These are phyloP conservation scores for Acorus gramineus DNA, from an alignment of 106 monocot genomes.

Conservation along the genomic window DNA sequence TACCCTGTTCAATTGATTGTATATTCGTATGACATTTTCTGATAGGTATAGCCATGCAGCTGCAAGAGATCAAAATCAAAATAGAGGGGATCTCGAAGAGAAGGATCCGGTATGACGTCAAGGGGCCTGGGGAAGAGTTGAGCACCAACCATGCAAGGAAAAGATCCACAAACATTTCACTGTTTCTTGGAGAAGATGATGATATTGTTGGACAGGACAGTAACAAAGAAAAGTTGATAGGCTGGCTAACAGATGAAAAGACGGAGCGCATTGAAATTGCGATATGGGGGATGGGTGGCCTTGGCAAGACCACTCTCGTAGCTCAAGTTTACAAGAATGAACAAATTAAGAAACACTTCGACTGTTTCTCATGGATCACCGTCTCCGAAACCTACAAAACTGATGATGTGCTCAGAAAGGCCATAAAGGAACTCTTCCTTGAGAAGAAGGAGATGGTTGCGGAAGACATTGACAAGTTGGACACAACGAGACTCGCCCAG, in stretches of 20 bases:
- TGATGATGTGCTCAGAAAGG: constrained; percentile 6
- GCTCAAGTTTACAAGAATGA: constrained; percentile 17
- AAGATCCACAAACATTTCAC: no score
- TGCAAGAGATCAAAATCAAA: no score
- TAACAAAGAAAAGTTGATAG: background rate
- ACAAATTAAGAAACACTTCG: constrained; percentile 13
- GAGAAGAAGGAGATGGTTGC: background rate
- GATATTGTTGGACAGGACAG: constrained; percentile 23
- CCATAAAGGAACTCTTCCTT: background rate
- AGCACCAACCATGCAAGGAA: no score
- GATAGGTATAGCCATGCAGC: no score
- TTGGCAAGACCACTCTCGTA: constrained; percentile 42
- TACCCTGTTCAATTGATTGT: no score
- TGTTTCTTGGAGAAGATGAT: constrained; percentile 6
- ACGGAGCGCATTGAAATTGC: constrained; percentile 4
- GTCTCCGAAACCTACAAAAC: constrained; percentile 14
- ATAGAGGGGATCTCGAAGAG: no score
- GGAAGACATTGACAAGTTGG: constrained; percentile 5
- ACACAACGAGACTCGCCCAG: constrained; percentile 1
- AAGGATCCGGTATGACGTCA: no score
- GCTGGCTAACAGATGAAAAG: constrained; percentile 4
- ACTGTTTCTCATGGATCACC: constrained; percentile 27
- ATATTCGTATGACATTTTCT: no score
- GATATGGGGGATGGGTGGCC: constrained; percentile 36
- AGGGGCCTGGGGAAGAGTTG: no score